Evolutionary conservation across 257 asterid species (phyloP).

Genomic region (Nicotiana benthamiana): DNA sequence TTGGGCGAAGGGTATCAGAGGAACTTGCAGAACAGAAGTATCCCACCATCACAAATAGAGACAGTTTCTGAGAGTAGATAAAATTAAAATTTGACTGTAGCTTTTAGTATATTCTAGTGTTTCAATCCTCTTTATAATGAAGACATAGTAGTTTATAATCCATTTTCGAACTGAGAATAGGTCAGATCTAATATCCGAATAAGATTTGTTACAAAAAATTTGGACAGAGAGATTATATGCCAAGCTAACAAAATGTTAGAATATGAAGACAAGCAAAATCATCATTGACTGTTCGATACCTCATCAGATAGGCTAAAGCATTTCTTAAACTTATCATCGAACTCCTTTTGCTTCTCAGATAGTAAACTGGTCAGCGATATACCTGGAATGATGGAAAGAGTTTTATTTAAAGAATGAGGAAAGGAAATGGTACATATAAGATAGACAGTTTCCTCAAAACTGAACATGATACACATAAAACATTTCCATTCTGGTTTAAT

Average conservation of each 20-base stretch:
- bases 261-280: too few species aligned
- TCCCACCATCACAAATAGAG: background rate
- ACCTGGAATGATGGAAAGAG: conserved; percentile 40
- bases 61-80: background rate
- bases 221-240: background rate
- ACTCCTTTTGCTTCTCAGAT: conserved; percentile 62
- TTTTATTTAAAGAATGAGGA: conserved; percentile 3
- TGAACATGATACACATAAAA: background rate
- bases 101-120: background rate
- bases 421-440: background rate
- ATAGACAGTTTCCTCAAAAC: background rate
- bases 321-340: conserved; percentile 56
- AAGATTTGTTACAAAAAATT: background rate
- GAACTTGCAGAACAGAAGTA: background rate
- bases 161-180: background rate
- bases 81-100: background rate
- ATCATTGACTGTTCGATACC: conserved; percentile 27
- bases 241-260: too few species aligned
- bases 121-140: background rate
- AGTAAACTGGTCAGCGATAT: conserved; percentile 49
- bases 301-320: conserved; percentile 59
- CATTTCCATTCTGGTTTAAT: background rate
- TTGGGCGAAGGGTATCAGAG: background rate
- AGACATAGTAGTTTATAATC: background rate
- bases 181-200: background rate